Base-by-base conservation (phyloP, 2,329 filamentous ascomycete genomes). In the Lachnellula arida region DNA sequence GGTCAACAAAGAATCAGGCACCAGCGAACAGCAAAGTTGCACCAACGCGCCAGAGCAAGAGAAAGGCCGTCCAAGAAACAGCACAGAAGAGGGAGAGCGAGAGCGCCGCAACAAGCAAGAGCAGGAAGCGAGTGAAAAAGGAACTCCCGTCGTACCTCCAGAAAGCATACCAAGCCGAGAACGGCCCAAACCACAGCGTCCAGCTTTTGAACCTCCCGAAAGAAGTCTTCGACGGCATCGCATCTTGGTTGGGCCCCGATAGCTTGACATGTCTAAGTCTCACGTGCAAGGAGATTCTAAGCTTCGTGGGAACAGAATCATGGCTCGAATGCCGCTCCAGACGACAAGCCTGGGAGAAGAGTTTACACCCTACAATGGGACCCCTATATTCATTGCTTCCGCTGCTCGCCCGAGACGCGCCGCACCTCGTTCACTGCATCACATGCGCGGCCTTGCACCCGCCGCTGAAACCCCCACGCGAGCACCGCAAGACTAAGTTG, bases 281-380 rank as follows among this genome's bases (percentile, higher is more conserved):
- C 28, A 53, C 51, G 3, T 53, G 51, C 43, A 53, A 47, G 39
- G 25, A 37, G 51, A 53, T 53, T 19, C 25, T 53, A 17, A 48
- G 28, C 51, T 22, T 53, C 19, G 51, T 53, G 23, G 51, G 51
- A 39, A 47, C 22, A 15, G 43, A 47, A 39, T 37, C 51, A 22
- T 53, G 51, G 51, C 23, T 34, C 28, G 42, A 53, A 48, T 53
- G 51, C 32, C 51, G 23, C 42, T 23, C 51, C 42, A 53, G 37
- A 47, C 28, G 34, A 46, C 25, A 28, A 14, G 46, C 5, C 19
- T 53, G 34, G 25, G 42, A 53, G 40, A n/a, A 25, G 8, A 8
- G 0, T 32, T 4, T 2, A 9, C 43, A 6, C 5, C 17, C 1
- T 19, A 1, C 5, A 4, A 3, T 15, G 17, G 15, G 1, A 9